phyloP scores from a whole-genome alignment of 1,284 basidiomycete genomes.

The Microbotryum silenes-acaulis region DNA sequence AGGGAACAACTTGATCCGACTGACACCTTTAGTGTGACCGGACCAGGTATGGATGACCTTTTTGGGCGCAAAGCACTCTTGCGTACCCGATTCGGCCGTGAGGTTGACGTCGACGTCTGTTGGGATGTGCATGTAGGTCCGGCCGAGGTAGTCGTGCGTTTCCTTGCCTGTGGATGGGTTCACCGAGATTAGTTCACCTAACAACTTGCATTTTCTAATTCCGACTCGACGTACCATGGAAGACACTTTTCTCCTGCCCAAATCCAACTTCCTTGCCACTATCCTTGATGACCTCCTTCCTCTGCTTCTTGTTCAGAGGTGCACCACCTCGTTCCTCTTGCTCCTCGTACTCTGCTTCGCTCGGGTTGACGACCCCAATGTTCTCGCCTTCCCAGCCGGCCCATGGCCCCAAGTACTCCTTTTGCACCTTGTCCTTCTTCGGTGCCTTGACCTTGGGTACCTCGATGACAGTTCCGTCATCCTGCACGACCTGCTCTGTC shows the following conservation, averaged over 20 bases:
- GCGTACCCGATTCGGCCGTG: constrained; percentile 63
- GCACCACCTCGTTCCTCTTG: constrained; percentile 56
- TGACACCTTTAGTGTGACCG: constrained; percentile 93
- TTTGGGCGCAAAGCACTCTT: constrained; percentile 91
- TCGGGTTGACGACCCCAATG: constrained; percentile 35
- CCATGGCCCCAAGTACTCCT: constrained; percentile 90
- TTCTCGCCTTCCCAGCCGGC: constrained; percentile 78
- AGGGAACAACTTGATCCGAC: constrained; percentile 86
- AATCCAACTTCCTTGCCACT: constrained; percentile 69
- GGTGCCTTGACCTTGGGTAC: constrained; percentile 13
- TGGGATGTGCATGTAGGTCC: constrained; percentile 96
- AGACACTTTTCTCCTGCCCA: constrained; percentile 84
- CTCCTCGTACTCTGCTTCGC: constrained; percentile 56
- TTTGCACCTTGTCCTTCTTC: constrained; percentile 24
- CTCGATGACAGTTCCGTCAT: constrained; percentile 4
- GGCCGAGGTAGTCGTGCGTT: constrained; percentile 93
- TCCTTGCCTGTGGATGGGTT: constrained; percentile 56
- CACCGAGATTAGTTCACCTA: neutral
- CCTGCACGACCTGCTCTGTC: constrained; percentile 34
- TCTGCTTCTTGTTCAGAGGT: constrained; percentile 48
- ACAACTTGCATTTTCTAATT: neutral
- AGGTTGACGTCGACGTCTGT: constrained; percentile 55
- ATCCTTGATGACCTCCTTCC: constrained; percentile 46
- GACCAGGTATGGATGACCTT: constrained; percentile 95
- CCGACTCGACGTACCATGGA: constrained; percentile 57